Evolutionary conservation across 2,329 filamentous ascomycete genomes (phyloP).

Genomic region (Neopestalotiopsis sp.): DNA sequence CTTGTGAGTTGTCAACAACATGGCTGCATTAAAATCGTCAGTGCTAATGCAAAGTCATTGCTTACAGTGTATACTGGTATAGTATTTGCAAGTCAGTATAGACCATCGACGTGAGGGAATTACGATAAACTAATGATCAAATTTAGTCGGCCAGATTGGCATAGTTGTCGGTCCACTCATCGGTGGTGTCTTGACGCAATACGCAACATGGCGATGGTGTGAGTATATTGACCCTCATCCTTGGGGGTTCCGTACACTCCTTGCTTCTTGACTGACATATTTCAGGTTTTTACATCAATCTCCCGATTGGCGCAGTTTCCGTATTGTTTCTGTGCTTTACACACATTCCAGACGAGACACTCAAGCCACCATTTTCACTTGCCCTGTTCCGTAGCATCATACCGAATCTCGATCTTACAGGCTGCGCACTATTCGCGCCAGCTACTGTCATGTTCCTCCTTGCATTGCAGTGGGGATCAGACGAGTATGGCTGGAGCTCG

Average conservation of each 20-base stretch:
- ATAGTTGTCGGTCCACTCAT: conserved; percentile 52
- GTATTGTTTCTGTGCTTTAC: conserved; percentile 35
- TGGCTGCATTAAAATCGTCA: background rate
- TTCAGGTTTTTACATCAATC: conserved; percentile 49
- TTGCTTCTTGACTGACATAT: background rate
- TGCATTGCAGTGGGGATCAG: conserved; percentile 48
- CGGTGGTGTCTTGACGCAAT: conserved; percentile 47
- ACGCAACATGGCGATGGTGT: conserved; percentile 51
- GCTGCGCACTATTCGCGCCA: conserved; percentile 45
- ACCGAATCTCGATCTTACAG: conserved; percentile 43
- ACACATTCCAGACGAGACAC: conserved; percentile 39
- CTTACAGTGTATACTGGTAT: background rate
- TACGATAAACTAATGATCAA: background rate
- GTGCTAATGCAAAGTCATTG: background rate
- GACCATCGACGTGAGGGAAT: rapidly evolving
- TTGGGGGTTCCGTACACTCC: background rate
- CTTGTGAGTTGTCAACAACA: conserved; percentile 17
- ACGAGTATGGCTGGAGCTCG: conserved; percentile 41
- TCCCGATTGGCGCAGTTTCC: conserved; percentile 43
- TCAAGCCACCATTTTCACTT: conserved; percentile 27
- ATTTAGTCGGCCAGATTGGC: conserved; percentile 43
- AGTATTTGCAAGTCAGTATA: conserved; percentile 9
- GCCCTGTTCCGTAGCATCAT: conserved; percentile 26
- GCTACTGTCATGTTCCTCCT: conserved; percentile 47
- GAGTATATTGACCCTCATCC: conserved; percentile 20